A percentile compares a stretch with the other conserved stretches of the same genome.
phyloP scores from a whole-genome alignment of 1,284 basidiomycete species.

The Sparassis latifolia region DNA sequence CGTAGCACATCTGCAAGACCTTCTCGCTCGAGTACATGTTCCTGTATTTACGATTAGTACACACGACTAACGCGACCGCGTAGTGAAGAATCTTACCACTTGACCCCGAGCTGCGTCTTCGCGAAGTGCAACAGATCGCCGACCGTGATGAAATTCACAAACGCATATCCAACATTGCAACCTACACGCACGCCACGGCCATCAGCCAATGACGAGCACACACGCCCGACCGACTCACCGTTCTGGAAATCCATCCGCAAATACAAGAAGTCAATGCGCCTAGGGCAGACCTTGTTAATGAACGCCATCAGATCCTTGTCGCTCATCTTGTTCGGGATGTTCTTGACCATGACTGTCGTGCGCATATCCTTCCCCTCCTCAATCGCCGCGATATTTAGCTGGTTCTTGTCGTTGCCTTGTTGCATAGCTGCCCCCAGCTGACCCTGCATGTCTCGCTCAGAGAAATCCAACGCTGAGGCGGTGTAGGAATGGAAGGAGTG shows the following conservation, averaged over 20 bases:
- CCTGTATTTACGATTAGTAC: slow-evolving; percentile 42
- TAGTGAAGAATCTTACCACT: slow-evolving; percentile 46
- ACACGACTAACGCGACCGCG: background rate
- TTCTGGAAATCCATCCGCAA: slow-evolving; percentile 80
- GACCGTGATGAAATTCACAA: slow-evolving; percentile 80
- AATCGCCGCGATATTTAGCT: slow-evolving; percentile 63
- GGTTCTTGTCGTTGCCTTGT: slow-evolving; percentile 44
- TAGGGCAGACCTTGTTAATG: slow-evolving; percentile 61
- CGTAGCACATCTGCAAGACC: slow-evolving; percentile 80
- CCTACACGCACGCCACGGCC: slow-evolving; percentile 32
- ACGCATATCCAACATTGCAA: slow-evolving; percentile 83
- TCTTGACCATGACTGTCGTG: slow-evolving; percentile 85
- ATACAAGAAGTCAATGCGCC: slow-evolving; percentile 79
- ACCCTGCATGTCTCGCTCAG: no score
- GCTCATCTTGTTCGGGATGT: slow-evolving; percentile 85
- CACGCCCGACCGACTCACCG: slow-evolving; percentile 32
- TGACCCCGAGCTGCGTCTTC: slow-evolving; percentile 63
- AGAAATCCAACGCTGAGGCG: no score
- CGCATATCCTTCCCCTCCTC: slow-evolving; percentile 72
- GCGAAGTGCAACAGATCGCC: slow-evolving; percentile 73
- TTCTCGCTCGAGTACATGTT: slow-evolving; percentile 87
- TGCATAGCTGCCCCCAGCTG: no score
- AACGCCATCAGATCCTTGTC: slow-evolving; percentile 67
- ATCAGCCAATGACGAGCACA: slow-evolving; percentile 1
- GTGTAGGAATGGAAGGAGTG: background rate